These are phyloP conservation scores for Daldinia eschscholtzii DNA, from an alignment of 2,329 filamentous ascomycete species.

Conservation along the genomic window DNA sequence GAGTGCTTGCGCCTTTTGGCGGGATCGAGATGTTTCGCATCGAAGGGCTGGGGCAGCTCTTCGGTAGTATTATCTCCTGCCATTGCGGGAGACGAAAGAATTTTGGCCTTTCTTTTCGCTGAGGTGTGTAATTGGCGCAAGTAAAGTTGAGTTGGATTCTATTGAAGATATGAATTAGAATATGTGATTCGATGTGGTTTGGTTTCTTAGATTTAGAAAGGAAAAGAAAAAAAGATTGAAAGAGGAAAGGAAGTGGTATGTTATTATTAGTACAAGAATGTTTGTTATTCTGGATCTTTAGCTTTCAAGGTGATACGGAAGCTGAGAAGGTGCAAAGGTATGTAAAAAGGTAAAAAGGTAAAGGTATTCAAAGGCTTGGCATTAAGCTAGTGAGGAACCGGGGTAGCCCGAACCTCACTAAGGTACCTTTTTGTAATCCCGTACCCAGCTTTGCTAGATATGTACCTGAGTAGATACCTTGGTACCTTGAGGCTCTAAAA, in stretches of 20 bases:
- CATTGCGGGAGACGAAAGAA: constrained; percentile 50
- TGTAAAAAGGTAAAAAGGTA: background rate
- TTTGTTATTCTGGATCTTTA: constrained; percentile 1
- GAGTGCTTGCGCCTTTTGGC: constrained; percentile 58
- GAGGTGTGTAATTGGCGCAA: constrained; percentile 4
- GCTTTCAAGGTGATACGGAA: constrained; percentile 9
- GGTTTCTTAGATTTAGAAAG: background rate
- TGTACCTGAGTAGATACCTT: constrained; percentile 22
- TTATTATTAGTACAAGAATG: background rate
- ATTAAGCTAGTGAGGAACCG: constrained; percentile 22
- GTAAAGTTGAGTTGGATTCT: constrained; percentile 2
- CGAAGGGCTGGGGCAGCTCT: constrained; percentile 57
- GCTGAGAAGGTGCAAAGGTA: background rate
- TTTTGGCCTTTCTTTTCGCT: constrained; percentile 11
- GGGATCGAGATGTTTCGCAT: constrained; percentile 57
- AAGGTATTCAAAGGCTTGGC: constrained; percentile 31
- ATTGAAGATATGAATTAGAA: background rate
- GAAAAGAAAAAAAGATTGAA: background rate
- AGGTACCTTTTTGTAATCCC: background rate
- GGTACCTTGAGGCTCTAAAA: constrained; percentile 32
- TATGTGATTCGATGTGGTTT: background rate
- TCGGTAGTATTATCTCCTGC: constrained; percentile 52
- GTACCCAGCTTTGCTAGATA: background rate
- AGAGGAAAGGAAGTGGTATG: background rate
- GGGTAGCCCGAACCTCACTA: constrained; percentile 27